Evolutionary conservation across 2,329 filamentous ascomycete species (phyloP).

Genomic region (Colletotrichum sp.): DNA sequence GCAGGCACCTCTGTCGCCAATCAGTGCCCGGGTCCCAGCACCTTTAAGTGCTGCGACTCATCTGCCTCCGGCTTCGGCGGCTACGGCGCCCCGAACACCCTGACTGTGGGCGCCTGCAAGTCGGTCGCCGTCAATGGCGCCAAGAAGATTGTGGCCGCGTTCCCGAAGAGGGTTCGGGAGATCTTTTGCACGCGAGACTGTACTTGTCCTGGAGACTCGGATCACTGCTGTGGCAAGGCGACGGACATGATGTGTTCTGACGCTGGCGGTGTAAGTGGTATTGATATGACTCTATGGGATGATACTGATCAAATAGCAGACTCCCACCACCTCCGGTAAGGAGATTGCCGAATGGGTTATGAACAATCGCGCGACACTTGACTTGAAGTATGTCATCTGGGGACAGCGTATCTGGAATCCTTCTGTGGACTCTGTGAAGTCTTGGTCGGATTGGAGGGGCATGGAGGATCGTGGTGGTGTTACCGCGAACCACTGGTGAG

Average conservation of each 20-base stretch:
- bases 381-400: constrained; percentile 56
- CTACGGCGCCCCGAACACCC: constrained; percentile 36
- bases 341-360: constrained; percentile 55
- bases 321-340: constrained; percentile 39
- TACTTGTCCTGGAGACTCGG: constrained; percentile 33
- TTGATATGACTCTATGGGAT: neutral
- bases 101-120: constrained; percentile 39
- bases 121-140: constrained; percentile 38
- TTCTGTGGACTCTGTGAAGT: constrained; percentile 36
- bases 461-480: constrained; percentile 46
- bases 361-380: constrained; percentile 43
- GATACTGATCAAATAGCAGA: constrained; percentile 23
- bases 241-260: constrained; percentile 44
- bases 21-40: constrained; percentile 41
- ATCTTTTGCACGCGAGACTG: constrained; percentile 38
- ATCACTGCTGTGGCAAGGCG: constrained; percentile 43
- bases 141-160: constrained; percentile 37
- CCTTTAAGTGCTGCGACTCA: constrained; percentile 44
- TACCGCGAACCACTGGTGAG: constrained; percentile 49
- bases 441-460: constrained; percentile 45
- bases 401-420: constrained; percentile 53
- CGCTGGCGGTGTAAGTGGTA: constrained; percentile 37
- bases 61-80: constrained; percentile 36
- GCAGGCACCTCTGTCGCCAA: constrained; percentile 30
- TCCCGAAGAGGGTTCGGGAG: constrained; percentile 38